Percentiles rank a stretch among this genome's conserved stretches.
Conservation (phyloP, 495 filamentous ascomycete genomes). For the Aspergillus diversus region DNA sequence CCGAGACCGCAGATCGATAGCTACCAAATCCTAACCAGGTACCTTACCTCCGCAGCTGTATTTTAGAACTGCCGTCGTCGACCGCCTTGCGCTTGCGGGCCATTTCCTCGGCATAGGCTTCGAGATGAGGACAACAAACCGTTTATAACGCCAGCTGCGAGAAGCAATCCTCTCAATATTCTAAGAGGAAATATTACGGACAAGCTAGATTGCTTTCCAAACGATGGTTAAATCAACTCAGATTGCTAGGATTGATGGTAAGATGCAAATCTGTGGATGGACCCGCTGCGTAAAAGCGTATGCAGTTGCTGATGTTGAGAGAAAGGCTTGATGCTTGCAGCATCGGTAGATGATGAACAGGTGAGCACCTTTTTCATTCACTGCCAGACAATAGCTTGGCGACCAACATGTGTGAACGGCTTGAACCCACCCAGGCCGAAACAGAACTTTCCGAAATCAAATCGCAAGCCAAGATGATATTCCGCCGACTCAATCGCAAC, state of each 20-base stretch:
- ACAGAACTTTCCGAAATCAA: constrained; percentile 85
- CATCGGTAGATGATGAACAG: constrained; percentile 91
- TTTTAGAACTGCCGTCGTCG: constrained; percentile 34
- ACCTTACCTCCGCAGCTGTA: constrained; percentile 25
- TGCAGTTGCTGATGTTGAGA: constrained; percentile 31
- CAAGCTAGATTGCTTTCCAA: constrained; percentile 7
- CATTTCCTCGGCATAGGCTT: constrained; percentile 27
- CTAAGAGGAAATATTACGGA: neutral
- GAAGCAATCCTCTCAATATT: neutral
- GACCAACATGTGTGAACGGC: constrained; percentile 11
- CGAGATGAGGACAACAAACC: constrained; percentile 16
- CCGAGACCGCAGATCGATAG: neutral
- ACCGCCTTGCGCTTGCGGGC: constrained; percentile 42
- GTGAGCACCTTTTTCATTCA: constrained; percentile 40
- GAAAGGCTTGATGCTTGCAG: constrained; percentile 84
- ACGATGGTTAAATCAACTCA: constrained; percentile 94
- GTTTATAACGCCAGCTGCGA: neutral
- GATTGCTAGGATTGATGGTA: constrained; percentile 92
- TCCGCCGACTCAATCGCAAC: constrained; percentile 82
- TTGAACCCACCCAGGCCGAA: constrained; percentile 57
- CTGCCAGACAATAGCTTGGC: neutral
- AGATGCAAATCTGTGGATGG: constrained; percentile 21
- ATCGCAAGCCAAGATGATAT: constrained; percentile 83
- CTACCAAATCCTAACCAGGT: neutral
- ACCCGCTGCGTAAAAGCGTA: constrained; percentile 7